A percentile compares a stretch with the other conserved stretches of the same genome.
phyloP scores from a whole-genome alignment of 306 rosid genomes.

The Acacia crassicarpa region DNA sequence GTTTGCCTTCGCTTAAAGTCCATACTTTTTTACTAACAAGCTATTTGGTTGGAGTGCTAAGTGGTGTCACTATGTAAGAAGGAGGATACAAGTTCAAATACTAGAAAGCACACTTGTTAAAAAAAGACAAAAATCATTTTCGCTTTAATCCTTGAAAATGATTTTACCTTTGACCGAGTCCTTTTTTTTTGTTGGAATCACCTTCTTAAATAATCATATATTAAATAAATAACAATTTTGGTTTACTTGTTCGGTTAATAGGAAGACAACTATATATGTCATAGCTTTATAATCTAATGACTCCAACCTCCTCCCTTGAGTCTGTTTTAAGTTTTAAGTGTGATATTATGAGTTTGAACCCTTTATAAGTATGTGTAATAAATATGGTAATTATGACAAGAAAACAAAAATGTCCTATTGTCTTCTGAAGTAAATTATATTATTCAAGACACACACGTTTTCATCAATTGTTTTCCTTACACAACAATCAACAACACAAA shows the following conservation, averaged over 20 bases:
- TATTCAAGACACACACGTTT: not conserved
- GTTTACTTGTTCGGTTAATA: not conserved
- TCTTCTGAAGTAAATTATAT: not conserved
- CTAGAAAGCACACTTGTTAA: too few relatives aligned
- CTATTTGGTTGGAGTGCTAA: too few relatives aligned
- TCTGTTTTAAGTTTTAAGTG: too few relatives aligned
- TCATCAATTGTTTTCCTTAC: not conserved
- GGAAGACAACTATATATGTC: not conserved
- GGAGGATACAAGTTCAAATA: too few relatives aligned
- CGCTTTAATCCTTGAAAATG: too few relatives aligned
- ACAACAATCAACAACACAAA: not conserved
- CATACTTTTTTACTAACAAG: not conserved
- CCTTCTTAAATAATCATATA: not conserved
- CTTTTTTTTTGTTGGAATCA: not conserved
- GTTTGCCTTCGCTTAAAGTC: not conserved
- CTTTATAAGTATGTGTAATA: too few relatives aligned
- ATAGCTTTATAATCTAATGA: too few relatives aligned
- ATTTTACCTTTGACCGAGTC: too few relatives aligned
- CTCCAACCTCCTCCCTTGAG: not conserved
- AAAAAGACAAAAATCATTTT: fast-evolving
- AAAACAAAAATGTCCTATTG: not conserved
- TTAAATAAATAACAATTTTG: not conserved
- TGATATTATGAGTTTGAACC: not conserved
- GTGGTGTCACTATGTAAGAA: fast-evolving
- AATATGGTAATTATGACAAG: not conserved